A percentile compares a stretch with the other conserved stretches of the same genome.
Conservation (phyloP, 2,329 filamentous ascomycete species). For the Neophaeococcomyces mojaviensis region DNA sequence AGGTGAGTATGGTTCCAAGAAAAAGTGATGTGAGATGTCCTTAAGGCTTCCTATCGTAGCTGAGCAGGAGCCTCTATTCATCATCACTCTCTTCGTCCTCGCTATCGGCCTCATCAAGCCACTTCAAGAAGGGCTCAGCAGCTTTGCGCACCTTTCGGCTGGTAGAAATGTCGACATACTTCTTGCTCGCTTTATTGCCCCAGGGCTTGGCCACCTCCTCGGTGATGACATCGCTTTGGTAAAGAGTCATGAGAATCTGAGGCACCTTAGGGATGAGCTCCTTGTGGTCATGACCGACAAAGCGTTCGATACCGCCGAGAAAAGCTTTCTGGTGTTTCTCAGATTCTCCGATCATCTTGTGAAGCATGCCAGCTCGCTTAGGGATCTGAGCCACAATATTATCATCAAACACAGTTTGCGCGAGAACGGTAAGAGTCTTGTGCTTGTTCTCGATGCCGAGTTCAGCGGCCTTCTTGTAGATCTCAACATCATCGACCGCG, state of each 20-base stretch:
- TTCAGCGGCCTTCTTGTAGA: constrained; percentile 96
- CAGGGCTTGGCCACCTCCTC: constrained; percentile 87
- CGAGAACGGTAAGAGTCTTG: constrained; percentile 82
- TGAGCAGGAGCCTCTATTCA: constrained; percentile 33
- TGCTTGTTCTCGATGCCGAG: constrained; percentile 91
- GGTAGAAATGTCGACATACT: constrained; percentile 82
- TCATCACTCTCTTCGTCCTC: constrained; percentile 58
- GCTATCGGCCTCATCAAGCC: constrained; percentile 80
- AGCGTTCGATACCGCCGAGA: constrained; percentile 88
- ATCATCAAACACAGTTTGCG: constrained; percentile 88
- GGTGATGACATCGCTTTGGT: constrained; percentile 78
- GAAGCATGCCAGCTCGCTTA: constrained; percentile 75
- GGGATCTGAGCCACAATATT: constrained; percentile 82
- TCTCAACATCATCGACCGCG: constrained; percentile 78
- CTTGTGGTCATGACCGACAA: constrained; percentile 73
- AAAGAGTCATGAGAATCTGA: constrained; percentile 81
- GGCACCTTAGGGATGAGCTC: constrained; percentile 71
- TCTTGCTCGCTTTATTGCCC: constrained; percentile 95
- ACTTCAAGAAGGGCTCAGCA: constrained; percentile 86
- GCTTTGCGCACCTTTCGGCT: constrained; percentile 95
- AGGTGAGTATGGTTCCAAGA: neutral
- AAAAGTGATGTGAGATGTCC: neutral
- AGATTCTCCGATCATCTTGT: constrained; percentile 75
- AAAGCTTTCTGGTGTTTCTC: constrained; percentile 95
- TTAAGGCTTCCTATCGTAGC: neutral